Conservation (phyloP, 805 yeast genomes). For the Cyberlindnera subsufficiens region DNA sequence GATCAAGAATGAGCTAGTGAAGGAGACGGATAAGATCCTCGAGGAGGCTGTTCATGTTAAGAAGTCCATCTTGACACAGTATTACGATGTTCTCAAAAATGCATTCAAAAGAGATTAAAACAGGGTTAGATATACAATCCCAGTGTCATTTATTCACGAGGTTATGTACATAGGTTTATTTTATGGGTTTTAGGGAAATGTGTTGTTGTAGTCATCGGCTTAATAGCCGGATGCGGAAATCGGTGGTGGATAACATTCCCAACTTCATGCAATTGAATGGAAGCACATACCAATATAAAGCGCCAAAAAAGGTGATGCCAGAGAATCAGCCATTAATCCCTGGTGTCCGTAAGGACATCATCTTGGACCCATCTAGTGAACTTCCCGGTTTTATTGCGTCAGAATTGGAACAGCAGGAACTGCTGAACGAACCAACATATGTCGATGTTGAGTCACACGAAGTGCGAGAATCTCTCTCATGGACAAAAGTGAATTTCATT, state of each 20-base stretch:
- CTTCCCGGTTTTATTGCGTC: constrained; percentile 29
- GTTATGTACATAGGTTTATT: too few relatives aligned
- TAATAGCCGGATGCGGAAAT: too few relatives aligned
- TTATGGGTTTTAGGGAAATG: too few relatives aligned
- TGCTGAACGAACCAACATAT: constrained; percentile 16
- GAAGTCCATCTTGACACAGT: constrained; percentile 15
- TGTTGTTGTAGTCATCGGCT: too few relatives aligned
- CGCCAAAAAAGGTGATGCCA: background rate
- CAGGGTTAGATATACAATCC: background rate
- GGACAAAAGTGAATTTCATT: constrained; percentile 25
- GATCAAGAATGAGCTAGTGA: constrained; percentile 26
- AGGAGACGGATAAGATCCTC: constrained; percentile 29
- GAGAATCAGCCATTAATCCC: constrained; percentile 17
- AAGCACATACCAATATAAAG: background rate
- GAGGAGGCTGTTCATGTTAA: constrained; percentile 24
- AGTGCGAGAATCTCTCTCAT: constrained; percentile 5
- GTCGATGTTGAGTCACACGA: constrained; percentile 5
- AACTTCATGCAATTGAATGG: too few relatives aligned
- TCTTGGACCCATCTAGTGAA: constrained; percentile 27
- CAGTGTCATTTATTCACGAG: too few relatives aligned
- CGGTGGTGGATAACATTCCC: too few relatives aligned
- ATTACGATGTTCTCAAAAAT: constrained; percentile 19
- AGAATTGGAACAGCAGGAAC: constrained; percentile 26
- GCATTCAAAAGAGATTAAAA: constrained; percentile 17
- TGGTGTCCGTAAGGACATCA: constrained; percentile 14